Evolutionary conservation across 2,329 filamentous ascomycete species (phyloP).

Genomic region (Hansfordia pulvinata): DNA sequence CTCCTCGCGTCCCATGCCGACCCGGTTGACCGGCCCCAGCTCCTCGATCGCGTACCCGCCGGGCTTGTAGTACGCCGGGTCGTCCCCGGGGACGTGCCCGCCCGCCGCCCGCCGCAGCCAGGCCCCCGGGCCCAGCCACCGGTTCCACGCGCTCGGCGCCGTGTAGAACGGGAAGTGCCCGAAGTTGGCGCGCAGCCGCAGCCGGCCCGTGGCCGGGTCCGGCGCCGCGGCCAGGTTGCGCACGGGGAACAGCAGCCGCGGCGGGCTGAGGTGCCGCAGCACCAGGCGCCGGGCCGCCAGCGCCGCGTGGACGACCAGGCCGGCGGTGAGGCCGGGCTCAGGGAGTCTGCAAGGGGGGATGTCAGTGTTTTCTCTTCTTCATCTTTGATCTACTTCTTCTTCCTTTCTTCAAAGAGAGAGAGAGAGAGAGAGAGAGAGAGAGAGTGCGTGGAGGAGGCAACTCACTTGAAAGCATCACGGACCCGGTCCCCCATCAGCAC

Average conservation of each 20-base stretch:
- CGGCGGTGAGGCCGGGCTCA: conserved; percentile 23
- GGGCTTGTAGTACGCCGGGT: conserved; percentile 24
- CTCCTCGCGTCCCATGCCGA: conserved; percentile 37
- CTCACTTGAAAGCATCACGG: conserved; percentile 51
- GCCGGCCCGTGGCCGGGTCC: conserved; percentile 37
- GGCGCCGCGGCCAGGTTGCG: conserved; percentile 26
- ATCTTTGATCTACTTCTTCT: too few species aligned
- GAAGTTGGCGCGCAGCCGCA: conserved; percentile 32
- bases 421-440: neutral
- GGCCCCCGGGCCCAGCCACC: conserved; percentile 46
- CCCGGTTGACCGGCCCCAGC: conserved; percentile 44
- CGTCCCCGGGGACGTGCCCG: conserved; percentile 29
- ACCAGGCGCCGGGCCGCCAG: conserved; percentile 39
- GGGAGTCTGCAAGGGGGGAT: conserved; percentile 19
- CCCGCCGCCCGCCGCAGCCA: conserved; percentile 30
- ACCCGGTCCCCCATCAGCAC: conserved; percentile 52
- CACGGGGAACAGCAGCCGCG: conserved; percentile 31
- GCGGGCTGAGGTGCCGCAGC: conserved; percentile 44
- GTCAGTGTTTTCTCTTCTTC: too few species aligned
- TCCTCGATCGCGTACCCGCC: conserved; percentile 42
- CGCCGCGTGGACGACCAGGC: conserved; percentile 26
- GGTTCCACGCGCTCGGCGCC: conserved; percentile 42
- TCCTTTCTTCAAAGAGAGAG: too few species aligned
- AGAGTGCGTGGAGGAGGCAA: conserved; percentile 2
- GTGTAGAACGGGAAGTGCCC: conserved; percentile 54